Base-by-base conservation (phyloP, 2,329 filamentous ascomycete genomes). In the Fusarium succisae region DNA sequence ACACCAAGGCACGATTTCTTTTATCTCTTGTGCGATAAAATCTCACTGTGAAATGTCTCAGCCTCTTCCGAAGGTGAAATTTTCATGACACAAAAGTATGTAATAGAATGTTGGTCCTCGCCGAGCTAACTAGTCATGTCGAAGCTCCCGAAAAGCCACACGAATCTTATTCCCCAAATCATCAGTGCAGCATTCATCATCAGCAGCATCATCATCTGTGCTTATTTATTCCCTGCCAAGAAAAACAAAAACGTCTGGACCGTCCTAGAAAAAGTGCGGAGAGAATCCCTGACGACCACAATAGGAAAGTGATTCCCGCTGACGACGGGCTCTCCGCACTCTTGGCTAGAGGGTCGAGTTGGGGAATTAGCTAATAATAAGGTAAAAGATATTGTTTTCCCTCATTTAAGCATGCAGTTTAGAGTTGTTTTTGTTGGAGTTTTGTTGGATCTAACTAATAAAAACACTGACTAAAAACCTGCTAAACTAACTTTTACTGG, bases 291-390 rank as follows among this genome's bases (percentile, higher is more conserved):
- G 44, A 22, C 22, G 45, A 5, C 61, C 38, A 22, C 30, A 54
- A 54, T 17, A 68, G 65, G 65, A 50, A 67, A 68, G 63, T 67
- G 39, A 44, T 41, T 70, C 30, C 50, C 18, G 63, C 55, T 68
- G 41, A 44, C 35, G 37, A 65, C 51, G 26, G 62, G 54, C 69
- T 71, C 66, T 71, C 69, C 67, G 69, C 67, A 71, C 47, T 66
- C 50, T 54, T 26, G 38, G n/a, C 51, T 61, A 55, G 63, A 67
- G 67, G 67, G 55, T 68, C 39, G 26, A 59, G 11, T 73, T 74
- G 67, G 71, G 32, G 71, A 61, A 72, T 74, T 74, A 74, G 71
- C 71, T 74, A 74, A 74, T 72, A 62, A 74, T 74, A 74, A 69
- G 63, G 71, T 74, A 74, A 74, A 37, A 74, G 58, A 50, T 65